phyloP scores from a whole-genome alignment of 1,284 basidiomycete genomes.

The Apiotrichum akiyoshidainum region DNA sequence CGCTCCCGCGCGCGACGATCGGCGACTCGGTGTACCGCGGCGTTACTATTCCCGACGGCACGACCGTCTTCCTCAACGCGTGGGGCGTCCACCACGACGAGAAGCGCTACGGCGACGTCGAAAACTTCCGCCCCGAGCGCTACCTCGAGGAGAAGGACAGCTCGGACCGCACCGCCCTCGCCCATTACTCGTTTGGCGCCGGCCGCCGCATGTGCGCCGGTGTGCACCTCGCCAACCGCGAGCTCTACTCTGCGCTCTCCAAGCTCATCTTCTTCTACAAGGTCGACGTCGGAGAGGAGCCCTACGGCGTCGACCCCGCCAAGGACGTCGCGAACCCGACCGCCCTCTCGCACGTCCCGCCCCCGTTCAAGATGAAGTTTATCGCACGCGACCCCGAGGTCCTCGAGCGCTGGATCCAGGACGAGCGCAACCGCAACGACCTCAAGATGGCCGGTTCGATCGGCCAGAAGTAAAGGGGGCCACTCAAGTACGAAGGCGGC shows the following conservation, averaged over 20 bases:
- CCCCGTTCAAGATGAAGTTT: slow-evolving; percentile 20
- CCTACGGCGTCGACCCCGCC: slow-evolving; percentile 19
- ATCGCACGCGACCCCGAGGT: slow-evolving; percentile 19
- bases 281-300: slow-evolving; percentile 15
- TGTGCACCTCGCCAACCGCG: slow-evolving; percentile 25
- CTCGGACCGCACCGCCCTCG: slow-evolving; percentile 5
- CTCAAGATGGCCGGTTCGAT: slow-evolving; percentile 14
- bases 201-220: slow-evolving; percentile 26
- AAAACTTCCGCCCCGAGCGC: slow-evolving; percentile 24
- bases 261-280: slow-evolving; percentile 24
- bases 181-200: slow-evolving; percentile 24
- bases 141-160: slow-evolving; percentile 14
- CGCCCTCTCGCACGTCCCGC: slow-evolving; percentile 8
- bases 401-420: slow-evolving; percentile 22
- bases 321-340: slow-evolving; percentile 16
- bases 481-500: no score
- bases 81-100: slow-evolving; percentile 37
- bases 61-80: slow-evolving; percentile 42
- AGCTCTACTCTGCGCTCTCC: slow-evolving; percentile 20
- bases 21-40: slow-evolving; percentile 29
- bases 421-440: slow-evolving; percentile 20
- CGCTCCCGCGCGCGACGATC: slow-evolving; percentile 20
- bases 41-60: slow-evolving; percentile 33
- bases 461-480: background rate
- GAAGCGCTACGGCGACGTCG: slow-evolving; percentile 18